phyloP scores from a whole-genome alignment of 352 stramenopile genomes.

The Globisporangium splendens region DNA sequence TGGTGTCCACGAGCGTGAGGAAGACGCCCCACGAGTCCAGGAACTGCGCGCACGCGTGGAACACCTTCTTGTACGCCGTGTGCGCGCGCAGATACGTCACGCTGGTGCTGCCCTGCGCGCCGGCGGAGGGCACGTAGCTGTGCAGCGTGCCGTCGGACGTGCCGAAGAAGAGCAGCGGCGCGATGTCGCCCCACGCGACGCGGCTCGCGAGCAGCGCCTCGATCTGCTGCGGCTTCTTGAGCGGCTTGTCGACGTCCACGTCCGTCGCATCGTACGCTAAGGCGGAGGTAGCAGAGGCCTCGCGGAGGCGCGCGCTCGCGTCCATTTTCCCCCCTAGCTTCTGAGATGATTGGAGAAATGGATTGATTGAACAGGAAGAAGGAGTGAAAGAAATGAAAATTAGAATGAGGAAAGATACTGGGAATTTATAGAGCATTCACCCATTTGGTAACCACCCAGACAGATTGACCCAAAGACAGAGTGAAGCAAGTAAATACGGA shows the following conservation, averaged over 20 bases:
- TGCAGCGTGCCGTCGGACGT: constrained; percentile 56
- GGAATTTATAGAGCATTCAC: no score
- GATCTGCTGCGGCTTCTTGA: constrained; percentile 54
- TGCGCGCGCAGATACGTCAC: constrained; percentile 42
- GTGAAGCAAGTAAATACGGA: no score
- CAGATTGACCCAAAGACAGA: no score
- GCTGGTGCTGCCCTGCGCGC: constrained; percentile 7
- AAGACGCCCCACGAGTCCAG: constrained; percentile 72
- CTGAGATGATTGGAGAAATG: no score
- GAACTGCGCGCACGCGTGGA: constrained; percentile 43
- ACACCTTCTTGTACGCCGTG: constrained; percentile 59
- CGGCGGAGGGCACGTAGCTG: constrained; percentile 34
- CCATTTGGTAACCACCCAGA: no score
- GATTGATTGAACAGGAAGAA: no score
- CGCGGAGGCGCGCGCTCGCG: no score
- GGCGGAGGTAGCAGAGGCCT: background rate
- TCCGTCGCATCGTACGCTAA: constrained; percentile 39
- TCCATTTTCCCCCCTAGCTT: no score
- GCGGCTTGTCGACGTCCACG: constrained; percentile 50
- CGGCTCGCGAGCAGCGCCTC: constrained; percentile 43
- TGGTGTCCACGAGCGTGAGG: constrained; percentile 50
- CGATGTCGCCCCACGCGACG: constrained; percentile 27
- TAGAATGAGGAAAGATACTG: no score
- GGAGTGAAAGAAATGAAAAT: no score
- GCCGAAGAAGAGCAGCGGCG: constrained; percentile 55